Conservation (phyloP, 2,329 filamentous ascomycete genomes). For the Cryphonectria radicalis region DNA sequence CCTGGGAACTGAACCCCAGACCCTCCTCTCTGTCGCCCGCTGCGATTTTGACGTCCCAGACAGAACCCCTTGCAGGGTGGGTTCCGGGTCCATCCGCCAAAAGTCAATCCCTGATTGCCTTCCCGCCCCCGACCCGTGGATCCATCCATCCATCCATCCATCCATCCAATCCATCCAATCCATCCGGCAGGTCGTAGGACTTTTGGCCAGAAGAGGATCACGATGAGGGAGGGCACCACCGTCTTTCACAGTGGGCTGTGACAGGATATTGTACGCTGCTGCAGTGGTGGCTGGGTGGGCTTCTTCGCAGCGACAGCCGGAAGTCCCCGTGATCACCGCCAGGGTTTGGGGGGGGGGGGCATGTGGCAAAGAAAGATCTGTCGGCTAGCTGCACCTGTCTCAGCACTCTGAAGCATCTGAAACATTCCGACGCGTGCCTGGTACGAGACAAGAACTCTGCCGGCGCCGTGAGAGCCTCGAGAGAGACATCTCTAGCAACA, state of each 20-base stretch:
- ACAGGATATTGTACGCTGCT: not conserved
- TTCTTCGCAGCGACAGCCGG: not conserved
- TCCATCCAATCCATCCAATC: not conserved
- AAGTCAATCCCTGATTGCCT: slow-evolving; percentile 15
- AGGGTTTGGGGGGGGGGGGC: no score
- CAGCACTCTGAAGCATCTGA: slow-evolving; percentile 3
- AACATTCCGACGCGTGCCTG: slow-evolving; percentile 2
- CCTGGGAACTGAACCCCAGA: not conserved
- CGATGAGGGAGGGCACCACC: no score
- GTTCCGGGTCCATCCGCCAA: slow-evolving; percentile 6
- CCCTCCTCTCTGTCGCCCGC: slow-evolving; percentile 6
- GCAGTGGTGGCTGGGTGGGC: not conserved
- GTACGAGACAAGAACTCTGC: not conserved
- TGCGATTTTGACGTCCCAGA: slow-evolving; percentile 9
- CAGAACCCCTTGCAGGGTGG: slow-evolving; percentile 9
- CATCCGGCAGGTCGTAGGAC: not conserved
- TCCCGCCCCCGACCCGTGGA: slow-evolving; percentile 14
- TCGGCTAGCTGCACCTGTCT: not conserved
- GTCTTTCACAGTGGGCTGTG: not conserved
- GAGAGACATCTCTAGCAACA: not conserved
- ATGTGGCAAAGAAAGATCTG: not conserved
- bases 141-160: not conserved
- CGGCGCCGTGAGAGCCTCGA: slow-evolving; percentile 1
- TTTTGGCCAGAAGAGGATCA: not conserved
- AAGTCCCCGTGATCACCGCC: not conserved